phyloP scores from a whole-genome alignment of 805 yeast genomes.

The Barnettozyma vustinii region DNA sequence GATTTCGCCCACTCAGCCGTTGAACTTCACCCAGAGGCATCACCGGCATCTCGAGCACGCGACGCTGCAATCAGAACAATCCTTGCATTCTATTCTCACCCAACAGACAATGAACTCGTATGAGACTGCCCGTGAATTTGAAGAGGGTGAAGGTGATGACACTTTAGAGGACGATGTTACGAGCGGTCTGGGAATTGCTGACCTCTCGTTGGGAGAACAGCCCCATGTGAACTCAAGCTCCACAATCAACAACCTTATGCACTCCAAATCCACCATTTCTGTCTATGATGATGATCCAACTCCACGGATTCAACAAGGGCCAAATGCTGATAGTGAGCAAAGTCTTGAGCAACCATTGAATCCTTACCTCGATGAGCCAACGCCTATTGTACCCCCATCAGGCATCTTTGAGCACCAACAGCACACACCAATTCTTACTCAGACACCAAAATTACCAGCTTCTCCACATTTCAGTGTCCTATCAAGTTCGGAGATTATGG shows the following conservation, averaged over 20 bases:
- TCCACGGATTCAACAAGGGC: constrained; percentile 13
- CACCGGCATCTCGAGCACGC: not conserved
- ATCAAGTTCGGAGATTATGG: constrained; percentile 1
- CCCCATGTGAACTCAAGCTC: not conserved
- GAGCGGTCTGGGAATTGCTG: constrained; percentile 16
- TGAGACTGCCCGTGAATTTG: constrained; percentile 20
- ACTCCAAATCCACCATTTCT: constrained; percentile 6
- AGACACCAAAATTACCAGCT: not conserved
- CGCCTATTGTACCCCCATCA: constrained; percentile 4
- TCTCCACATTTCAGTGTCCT: constrained; percentile 6
- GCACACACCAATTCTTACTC: not conserved
- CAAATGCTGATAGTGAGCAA: not conserved
- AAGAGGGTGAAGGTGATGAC: not conserved
- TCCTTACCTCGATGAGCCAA: constrained; percentile 3
- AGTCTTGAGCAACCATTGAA: not conserved
- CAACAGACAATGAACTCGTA: constrained; percentile 15
- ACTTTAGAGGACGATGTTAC: not conserved
- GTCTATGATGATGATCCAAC: constrained; percentile 21
- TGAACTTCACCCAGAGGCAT: constrained; percentile 12
- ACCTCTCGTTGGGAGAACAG: constrained; percentile 7
- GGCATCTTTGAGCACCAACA: not conserved
- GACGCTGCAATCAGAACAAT: constrained; percentile 7
- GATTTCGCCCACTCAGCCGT: constrained; percentile 24
- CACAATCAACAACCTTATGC: not conserved
- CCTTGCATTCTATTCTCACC: constrained; percentile 12